These are phyloP conservation scores for Puccinia novopanici DNA, from an alignment of 1,284 basidiomycete genomes.

Conservation along the genomic window DNA sequence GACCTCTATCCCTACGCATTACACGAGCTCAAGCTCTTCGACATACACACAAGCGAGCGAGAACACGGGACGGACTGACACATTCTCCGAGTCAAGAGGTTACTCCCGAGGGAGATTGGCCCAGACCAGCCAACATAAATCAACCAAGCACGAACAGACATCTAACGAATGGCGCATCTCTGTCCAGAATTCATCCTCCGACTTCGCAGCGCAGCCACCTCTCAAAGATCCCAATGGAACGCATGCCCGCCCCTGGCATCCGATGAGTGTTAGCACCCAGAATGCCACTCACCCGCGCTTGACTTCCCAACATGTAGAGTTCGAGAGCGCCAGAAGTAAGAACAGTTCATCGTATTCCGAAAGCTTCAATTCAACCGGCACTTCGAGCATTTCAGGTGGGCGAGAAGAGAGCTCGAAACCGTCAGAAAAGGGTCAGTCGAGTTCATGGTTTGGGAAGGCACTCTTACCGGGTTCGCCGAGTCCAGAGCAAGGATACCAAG, in stretches of 20 bases:
- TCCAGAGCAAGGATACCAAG: conserved; percentile 14
- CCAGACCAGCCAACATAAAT: background rate
- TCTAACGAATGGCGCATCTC: conserved; percentile 6
- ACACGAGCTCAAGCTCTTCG: background rate
- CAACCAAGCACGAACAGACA: background rate
- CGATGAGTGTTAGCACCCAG: background rate
- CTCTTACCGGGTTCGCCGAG: background rate
- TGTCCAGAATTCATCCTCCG: conserved; percentile 15
- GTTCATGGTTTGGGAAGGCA: background rate
- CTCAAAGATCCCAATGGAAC: background rate
- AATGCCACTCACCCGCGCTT: background rate
- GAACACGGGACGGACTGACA: background rate
- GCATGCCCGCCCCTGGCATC: background rate
- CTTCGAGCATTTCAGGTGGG: background rate
- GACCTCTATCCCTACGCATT: background rate
- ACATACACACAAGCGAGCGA: background rate
- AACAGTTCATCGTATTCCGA: background rate
- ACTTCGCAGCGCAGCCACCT: background rate
- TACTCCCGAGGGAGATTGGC: background rate
- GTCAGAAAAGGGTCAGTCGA: background rate
- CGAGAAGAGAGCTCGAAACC: background rate
- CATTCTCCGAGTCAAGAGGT: background rate
- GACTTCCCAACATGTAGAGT: background rate
- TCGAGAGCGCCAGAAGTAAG: background rate
- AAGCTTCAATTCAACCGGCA: background rate